A percentile compares a stretch with the other conserved stretches of the same genome.
These are phyloP conservation scores for Teratosphaeria zuluensis DNA, from an alignment of 2,329 filamentous ascomycete species.

Conservation along the genomic window DNA sequence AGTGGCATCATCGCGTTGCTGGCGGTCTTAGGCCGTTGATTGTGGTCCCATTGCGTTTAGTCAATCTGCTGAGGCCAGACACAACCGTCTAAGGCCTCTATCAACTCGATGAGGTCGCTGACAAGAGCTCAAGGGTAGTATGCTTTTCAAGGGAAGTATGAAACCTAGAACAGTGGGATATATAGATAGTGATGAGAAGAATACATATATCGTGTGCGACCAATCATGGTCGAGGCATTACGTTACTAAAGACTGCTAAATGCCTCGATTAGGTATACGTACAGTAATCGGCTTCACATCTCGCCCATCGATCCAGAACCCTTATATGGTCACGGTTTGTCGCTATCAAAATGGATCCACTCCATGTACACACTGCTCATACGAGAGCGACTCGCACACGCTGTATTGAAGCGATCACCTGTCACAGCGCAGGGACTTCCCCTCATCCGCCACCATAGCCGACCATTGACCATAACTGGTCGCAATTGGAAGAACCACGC, in stretches of 20 bases:
- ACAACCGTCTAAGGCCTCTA: too few species aligned
- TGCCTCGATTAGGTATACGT: not conserved
- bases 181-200: too few species aligned
- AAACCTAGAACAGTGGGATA: too few species aligned
- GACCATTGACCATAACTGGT: not conserved
- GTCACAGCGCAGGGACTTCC: too few species aligned
- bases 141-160: too few species aligned
- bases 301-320: not conserved
- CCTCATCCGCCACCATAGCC: not conserved
- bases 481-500: conserved; percentile 1
- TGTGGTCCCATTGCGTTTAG: too few species aligned
- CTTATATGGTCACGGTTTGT: not conserved
- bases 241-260: not conserved
- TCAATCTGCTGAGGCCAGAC: too few species aligned
- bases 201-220: not conserved
- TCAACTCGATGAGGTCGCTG: too few species aligned
- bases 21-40: too few species aligned
- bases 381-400: not conserved
- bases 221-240: not conserved
- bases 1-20: too few species aligned
- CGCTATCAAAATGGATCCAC: not conserved
- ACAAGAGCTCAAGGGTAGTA: too few species aligned
- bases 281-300: not conserved
- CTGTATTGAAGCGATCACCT: not conserved
- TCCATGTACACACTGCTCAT: not conserved